Conservation (phyloP, 2,329 filamentous ascomycete genomes). For the Pseudogymnoascus pannorum region DNA sequence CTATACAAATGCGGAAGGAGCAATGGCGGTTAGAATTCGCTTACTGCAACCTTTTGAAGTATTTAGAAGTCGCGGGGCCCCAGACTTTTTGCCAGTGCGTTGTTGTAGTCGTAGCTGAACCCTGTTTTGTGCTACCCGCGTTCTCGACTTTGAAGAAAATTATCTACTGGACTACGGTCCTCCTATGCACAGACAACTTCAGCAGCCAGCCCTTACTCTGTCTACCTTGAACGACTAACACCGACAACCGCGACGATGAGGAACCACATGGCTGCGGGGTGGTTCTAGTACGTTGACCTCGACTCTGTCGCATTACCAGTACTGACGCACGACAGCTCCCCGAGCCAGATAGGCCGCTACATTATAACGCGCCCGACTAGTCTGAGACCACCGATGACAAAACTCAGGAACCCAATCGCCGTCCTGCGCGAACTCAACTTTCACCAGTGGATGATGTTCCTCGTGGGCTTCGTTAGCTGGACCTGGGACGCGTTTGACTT, state of each 20-base stretch:
- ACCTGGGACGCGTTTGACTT: conserved; percentile 61
- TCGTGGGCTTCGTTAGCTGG: conserved; percentile 21
- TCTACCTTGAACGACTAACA: background rate
- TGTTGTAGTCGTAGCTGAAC: background rate
- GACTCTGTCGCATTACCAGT: background rate
- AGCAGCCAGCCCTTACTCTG: background rate
- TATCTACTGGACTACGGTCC: background rate
- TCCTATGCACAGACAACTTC: background rate
- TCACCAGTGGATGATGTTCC: conserved; percentile 29
- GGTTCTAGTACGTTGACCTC: background rate
- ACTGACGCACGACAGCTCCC: conserved; percentile 18
- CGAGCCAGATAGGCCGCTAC: conserved; percentile 28
- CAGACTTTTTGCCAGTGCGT: background rate
- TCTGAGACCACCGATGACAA: conserved; percentile 27
- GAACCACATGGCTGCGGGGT: conserved; percentile 3
- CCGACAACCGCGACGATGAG: background rate
- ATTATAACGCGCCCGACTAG: conserved; percentile 29
- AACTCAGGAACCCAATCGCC: conserved; percentile 24
- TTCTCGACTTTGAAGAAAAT: background rate
- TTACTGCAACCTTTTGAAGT: background rate
- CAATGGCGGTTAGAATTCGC: background rate
- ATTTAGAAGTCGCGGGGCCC: conserved; percentile 1
- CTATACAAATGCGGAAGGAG: background rate
- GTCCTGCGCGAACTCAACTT: conserved; percentile 24
- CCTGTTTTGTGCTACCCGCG: background rate